Base-by-base conservation (phyloP, 1,139 yeast species). In the Martiniozyma asiatica region DNA sequence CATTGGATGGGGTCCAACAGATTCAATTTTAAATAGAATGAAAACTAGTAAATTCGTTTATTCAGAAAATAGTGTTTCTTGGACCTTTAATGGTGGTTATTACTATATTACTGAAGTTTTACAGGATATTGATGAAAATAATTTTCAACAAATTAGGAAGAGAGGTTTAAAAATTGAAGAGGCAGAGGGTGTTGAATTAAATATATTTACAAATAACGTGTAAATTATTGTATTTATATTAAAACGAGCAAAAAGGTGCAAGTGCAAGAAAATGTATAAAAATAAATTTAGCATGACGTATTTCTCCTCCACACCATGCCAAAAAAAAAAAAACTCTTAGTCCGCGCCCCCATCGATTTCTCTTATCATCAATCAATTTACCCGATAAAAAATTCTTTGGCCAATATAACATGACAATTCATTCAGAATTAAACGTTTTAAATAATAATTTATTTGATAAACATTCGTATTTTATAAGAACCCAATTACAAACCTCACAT, bases 51-150 rank as follows among this genome's bases (percentile, higher is more conserved):
- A 68, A 42, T 70, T 62, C 40, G 73, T 69, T 35, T 75, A 82
- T 58, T 72, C 73, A 26, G 71, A 72, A 31, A 73, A 72, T 40
- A 66, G 85, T 19, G 95, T 85, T 11, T 79, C 93, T 35, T 85
- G 96, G 96, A 84, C 95, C 0, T 80, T 80, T 21, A 76, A 73
- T 33, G 84, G 85, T 28, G 92, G 89, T 2, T 76, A 73, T 8
- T 84, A 80, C 53, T 84, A 68, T 50, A 70, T 84, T 8, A 72
- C 92, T 7, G 80, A 87, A 3, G 82, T 81, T 3, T 65, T 73
- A 48, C 58, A 56, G 1, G 51, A 53, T 20, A 46, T 63, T 4
- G 61, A 60, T 23, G 61, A 53, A 20, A 55, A 59, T 1, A 53
- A 62, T 33, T 58, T 63, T 43, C 45, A 42, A 14, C 44, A 41